Evolutionary conservation across 176 grass and related monocot species (phyloP), one percentile per base, ranked within the genome.

Genomic region (Elaeis guineensis): DNA sequence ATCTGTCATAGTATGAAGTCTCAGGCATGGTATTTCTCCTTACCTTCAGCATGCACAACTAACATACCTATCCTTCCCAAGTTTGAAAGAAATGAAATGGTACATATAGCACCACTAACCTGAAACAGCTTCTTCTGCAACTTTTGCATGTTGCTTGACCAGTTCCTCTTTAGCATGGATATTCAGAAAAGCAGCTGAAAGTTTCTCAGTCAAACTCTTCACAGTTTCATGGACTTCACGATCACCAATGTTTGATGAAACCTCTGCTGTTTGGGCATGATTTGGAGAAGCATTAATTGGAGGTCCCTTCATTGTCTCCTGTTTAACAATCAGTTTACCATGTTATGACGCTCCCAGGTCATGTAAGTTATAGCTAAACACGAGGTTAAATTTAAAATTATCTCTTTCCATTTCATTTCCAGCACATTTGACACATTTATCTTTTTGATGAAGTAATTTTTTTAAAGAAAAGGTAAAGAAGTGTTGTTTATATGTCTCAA

Each of bases 101-200:
- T 49, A 19, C 7, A 14, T 50, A 44, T 5, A 44, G 35, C 35
- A 44, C 0, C 28, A 68, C 55, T 61, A 74, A 98, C 94, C 94
- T 69, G 77, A 81, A 77, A 98, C 82, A 67, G 94, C 94, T 77
- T 98, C 94, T 85, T 98, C 94, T 54, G 94, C 82, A 64, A 98
- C 88, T 83, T 89, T 93, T 59, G 79, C 69, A 55, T 98, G 94
- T 50, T 98, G 94, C 64, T 93, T 98, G 53, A 98, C 94, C 70
- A 93, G 74, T 26, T 93, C 88, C 17, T 98, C 94, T 81, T 93
- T 98, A 69, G 79, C 79, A 71, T n/a, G 79, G 39, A 89, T 89
- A 70, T 71, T 86, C 66, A 82, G 64, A 78, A 98, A 71, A 62
- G 94, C 94, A 65, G 84, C 73, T 59, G 88, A 86, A 57, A 93